phyloP scores from a whole-genome alignment of 257 asterid species.

The Solanum pimpinellifolium region DNA sequence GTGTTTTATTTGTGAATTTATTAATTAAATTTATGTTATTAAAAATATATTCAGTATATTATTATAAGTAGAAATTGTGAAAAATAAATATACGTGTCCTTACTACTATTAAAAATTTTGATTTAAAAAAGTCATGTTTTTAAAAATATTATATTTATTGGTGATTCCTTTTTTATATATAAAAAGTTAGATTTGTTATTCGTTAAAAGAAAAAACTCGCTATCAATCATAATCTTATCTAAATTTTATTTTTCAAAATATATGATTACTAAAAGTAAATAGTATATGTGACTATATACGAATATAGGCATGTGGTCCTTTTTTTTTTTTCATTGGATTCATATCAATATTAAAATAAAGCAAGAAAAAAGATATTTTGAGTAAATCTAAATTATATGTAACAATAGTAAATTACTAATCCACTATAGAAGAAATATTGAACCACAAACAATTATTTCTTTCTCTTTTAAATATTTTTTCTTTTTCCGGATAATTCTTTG shows the following conservation, averaged over 20 bases:
- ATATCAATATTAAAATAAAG: background rate
- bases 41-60: background rate
- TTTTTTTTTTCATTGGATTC: background rate
- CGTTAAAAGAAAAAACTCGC: background rate
- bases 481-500: too few relatives aligned
- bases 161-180: background rate
- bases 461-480: too few relatives aligned
- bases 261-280: background rate
- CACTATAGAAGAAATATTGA: background rate
- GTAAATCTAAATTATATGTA: background rate
- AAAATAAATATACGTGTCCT: accelerated
- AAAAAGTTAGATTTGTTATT: background rate
- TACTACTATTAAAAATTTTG: accelerated
- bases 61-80: too few relatives aligned
- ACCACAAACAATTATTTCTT: background rate
- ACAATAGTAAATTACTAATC: too few relatives aligned
- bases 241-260: background rate
- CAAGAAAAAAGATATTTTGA: background rate
- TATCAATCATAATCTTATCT: background rate
- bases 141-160: background rate
- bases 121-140: background rate
- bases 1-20: background rate
- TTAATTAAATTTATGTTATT: background rate
- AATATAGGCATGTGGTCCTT: background rate
- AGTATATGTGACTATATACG: background rate